Percentiles rank a stretch among this genome's conserved stretches.
These are phyloP conservation scores for Fusarium sp. DNA, from an alignment of 2,329 filamentous ascomycete genomes.

Conservation along the genomic window DNA sequence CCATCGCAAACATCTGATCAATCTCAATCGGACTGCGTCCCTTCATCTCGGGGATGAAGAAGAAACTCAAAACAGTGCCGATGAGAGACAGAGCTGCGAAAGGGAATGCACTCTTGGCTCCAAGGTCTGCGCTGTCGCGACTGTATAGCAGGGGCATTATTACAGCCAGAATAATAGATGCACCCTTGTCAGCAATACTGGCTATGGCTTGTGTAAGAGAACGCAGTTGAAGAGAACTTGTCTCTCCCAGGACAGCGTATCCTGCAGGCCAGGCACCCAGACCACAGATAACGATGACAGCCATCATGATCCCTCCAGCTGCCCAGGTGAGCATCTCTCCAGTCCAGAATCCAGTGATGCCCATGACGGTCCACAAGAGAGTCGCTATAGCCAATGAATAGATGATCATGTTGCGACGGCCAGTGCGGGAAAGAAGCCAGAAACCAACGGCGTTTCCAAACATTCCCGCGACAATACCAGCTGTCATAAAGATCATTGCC, in stretches of 20 bases:
- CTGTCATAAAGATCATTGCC: constrained; percentile 60
- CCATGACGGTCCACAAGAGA: constrained; percentile 60
- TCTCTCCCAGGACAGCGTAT: constrained; percentile 56
- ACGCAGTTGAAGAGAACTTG: constrained; percentile 42
- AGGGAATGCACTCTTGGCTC: constrained; percentile 59
- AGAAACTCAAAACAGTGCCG: constrained; percentile 41
- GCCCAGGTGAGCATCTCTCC: constrained; percentile 17
- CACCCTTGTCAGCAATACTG: constrained; percentile 56
- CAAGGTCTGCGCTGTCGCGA: constrained; percentile 53
- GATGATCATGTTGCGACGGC: constrained; percentile 57
- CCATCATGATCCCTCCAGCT: constrained; percentile 53
- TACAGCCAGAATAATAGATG: constrained; percentile 50
- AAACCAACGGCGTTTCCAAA: constrained; percentile 60
- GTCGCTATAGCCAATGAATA: constrained; percentile 51
- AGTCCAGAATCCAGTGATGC: constrained; percentile 36
- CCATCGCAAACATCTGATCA: constrained; percentile 43
- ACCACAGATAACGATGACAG: constrained; percentile 57
- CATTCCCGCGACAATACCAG: constrained; percentile 61
- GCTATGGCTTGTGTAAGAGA: constrained; percentile 55
- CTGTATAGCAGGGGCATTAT: constrained; percentile 50
- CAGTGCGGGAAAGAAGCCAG: constrained; percentile 59
- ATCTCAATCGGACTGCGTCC: constrained; percentile 42
- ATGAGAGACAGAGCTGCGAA: constrained; percentile 50
- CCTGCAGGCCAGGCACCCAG: constrained; percentile 59
- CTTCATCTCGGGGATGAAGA: constrained; percentile 45